Base-by-base conservation (phyloP, 164 flowering plant genomes). In the Brasenia schreberi region DNA sequence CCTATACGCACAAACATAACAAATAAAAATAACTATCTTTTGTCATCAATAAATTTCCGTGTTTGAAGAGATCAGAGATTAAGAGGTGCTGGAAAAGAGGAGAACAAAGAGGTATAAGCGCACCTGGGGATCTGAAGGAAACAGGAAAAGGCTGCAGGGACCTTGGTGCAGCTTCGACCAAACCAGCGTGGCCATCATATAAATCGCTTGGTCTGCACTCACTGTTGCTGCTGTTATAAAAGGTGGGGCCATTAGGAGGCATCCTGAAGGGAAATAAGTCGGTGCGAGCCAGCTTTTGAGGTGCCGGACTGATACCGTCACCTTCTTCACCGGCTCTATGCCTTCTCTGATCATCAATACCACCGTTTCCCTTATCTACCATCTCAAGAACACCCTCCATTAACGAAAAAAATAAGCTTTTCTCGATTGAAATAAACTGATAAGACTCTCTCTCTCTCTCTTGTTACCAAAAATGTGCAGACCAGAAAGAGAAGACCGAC, bases 51-150 rank as follows among this genome's bases (percentile, higher is more conserved):
- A 61, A 12, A n/a, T 18, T 18, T n/a, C 9, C 18, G 18, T 7
- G 18, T 1, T 11, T 12, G 63, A 61, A 61, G 18, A n/a, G 10
- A 16, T 61, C n/a, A 23, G 63, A 23, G 63, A 18, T 61, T 61
- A 7, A 18, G 63, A 18, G 19, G 18, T 18, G 63, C 19, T 9
- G 63, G 33, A 61, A 18, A 12, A 42, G 53, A 64, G 16, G 16
- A 49, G 56, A 49, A 14, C 56, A 49, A 14, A 49, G 10, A 14
- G 56, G 10, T 49, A 9, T 5, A 52, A 23, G 43, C 64, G 14
- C 17, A 78, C 84, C 81, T 71, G 79, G 73, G 79, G 80, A 79
- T 74, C 70, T 70, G 73, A 71, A 72, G 72, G 77, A 56, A 68
- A 62, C 42, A 66, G 68, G 71, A 73, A 79, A 77, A 79, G 82